Conservation (phyloP, 768 basidiomycete species). For the Tubosaeta sp. region DNA sequence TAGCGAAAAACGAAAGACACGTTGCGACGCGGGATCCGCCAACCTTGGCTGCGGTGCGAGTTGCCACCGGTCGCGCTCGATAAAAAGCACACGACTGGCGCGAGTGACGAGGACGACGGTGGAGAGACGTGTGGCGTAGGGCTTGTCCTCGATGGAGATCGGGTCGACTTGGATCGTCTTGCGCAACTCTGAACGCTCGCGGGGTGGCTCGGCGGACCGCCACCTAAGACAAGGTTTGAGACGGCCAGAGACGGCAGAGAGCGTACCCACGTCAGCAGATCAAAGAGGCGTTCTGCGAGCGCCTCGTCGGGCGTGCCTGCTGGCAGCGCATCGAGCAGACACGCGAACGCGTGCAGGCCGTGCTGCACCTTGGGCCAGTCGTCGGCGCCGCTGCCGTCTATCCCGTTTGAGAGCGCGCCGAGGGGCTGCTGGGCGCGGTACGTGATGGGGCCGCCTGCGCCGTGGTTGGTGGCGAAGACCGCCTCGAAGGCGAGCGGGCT, state of each 20-base stretch:
- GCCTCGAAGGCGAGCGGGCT: slow-evolving; percentile 44
- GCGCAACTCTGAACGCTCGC: slow-evolving; percentile 49
- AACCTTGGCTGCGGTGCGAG: slow-evolving; percentile 33
- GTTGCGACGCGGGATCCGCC: slow-evolving; percentile 41
- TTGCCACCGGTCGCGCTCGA: slow-evolving; percentile 70
- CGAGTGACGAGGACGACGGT: slow-evolving; percentile 65
- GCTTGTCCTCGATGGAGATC: slow-evolving; percentile 23
- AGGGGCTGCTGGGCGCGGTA: slow-evolving; percentile 48
- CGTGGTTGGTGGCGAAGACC: slow-evolving; percentile 63
- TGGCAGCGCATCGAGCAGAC: slow-evolving; percentile 36
- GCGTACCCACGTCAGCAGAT: slow-evolving; percentile 62
- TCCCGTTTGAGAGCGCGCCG: slow-evolving; percentile 71
- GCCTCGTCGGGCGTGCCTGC: slow-evolving; percentile 43
- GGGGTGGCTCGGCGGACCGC: slow-evolving; percentile 38
- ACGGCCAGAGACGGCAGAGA: background rate
- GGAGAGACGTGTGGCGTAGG: slow-evolving; percentile 70
- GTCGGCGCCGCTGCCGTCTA: slow-evolving; percentile 57
- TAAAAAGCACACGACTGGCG: slow-evolving; percentile 57
- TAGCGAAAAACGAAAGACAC: slow-evolving; percentile 49
- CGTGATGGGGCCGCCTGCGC: slow-evolving; percentile 58
- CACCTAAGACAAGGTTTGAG: slow-evolving; percentile 11
- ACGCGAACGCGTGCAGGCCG: slow-evolving; percentile 47
- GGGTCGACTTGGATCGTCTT: slow-evolving; percentile 64
- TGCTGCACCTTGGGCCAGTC: slow-evolving; percentile 73
- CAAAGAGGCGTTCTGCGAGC: slow-evolving; percentile 57